A percentile compares a stretch with the other conserved stretches of the same genome.
These are phyloP conservation scores for Mortierella sp. DNA, from an alignment of 371 early-diverging fungal species.

Conservation along the genomic window DNA sequence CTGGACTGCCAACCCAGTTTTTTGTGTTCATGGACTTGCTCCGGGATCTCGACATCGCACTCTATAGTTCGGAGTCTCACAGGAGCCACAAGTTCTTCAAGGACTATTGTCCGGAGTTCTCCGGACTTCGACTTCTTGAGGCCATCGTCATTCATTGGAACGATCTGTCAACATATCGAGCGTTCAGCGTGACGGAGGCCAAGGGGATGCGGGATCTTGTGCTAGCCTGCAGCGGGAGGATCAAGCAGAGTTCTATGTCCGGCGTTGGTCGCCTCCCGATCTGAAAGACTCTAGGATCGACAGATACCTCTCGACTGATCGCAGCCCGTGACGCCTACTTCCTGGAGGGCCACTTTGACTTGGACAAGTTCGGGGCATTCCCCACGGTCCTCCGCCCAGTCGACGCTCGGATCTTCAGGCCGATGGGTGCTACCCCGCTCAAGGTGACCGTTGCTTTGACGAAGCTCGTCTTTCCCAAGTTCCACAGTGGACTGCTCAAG, in stretches of 20 bases:
- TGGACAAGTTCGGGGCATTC: constrained; percentile 1
- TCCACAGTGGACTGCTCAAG: background rate
- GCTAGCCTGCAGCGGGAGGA: too few species aligned
- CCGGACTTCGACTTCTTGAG: background rate
- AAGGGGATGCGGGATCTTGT: too few species aligned
- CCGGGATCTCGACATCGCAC: background rate
- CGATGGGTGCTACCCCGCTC: constrained; percentile 15
- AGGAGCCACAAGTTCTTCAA: constrained; percentile 14
- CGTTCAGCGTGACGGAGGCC: too few species aligned
- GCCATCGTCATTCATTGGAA: background rate
- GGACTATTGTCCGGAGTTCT: too few species aligned
- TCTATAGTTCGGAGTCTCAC: background rate
- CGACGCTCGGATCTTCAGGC: background rate
- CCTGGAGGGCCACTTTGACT: background rate
- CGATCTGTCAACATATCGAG: too few species aligned
- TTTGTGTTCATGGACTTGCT: background rate
- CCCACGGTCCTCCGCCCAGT: background rate
- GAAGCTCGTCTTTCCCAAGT: constrained; percentile 9
- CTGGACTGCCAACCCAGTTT: background rate
- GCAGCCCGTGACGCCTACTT: constrained; percentile 17
- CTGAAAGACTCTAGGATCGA: constrained; percentile 4
- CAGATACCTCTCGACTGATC: background rate
- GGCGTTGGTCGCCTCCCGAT: constrained; percentile 17
- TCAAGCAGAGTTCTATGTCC: background rate
- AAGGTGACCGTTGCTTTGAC: background rate